phyloP scores from a whole-genome alignment of 2,329 filamentous ascomycete species.

The Trichoderma harzianum region DNA sequence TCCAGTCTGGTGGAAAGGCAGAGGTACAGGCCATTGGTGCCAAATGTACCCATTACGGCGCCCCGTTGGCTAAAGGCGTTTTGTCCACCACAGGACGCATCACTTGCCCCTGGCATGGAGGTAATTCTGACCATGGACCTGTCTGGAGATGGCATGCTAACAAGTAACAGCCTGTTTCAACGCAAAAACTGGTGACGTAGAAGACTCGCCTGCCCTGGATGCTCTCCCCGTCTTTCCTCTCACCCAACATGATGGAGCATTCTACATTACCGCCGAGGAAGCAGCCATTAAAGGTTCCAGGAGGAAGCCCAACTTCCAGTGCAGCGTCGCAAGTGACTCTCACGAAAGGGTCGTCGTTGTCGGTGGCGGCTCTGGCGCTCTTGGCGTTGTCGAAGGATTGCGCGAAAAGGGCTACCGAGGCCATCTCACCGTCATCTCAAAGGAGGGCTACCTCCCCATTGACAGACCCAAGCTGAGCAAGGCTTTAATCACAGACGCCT shows the following conservation, averaged over 20 bases:
- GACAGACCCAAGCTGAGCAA: constrained; percentile 96
- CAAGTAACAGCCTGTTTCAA: constrained; percentile 77
- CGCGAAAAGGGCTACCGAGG: constrained; percentile 78
- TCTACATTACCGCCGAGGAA: constrained; percentile 82
- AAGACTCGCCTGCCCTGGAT: constrained; percentile 89
- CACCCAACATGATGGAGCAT: constrained; percentile 72
- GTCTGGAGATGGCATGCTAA: background rate
- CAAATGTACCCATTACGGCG: constrained; percentile 90
- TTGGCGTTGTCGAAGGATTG: constrained; percentile 79
- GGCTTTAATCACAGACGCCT: constrained; percentile 75
- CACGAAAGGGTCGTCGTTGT: constrained; percentile 76
- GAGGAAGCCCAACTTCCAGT: constrained; percentile 70
- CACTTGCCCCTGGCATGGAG: constrained; percentile 96
- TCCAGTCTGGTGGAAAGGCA: background rate
- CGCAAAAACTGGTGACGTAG: constrained; percentile 82
- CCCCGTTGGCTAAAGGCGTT: constrained; percentile 82
- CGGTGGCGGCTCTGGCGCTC: constrained; percentile 79
- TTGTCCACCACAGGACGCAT: constrained; percentile 77
- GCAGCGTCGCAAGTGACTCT: constrained; percentile 48
- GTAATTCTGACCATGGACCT: constrained; percentile 44
- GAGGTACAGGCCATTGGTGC: constrained; percentile 61
- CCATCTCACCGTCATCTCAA: constrained; percentile 75
- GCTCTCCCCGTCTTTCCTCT: constrained; percentile 78
- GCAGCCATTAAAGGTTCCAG: constrained; percentile 72
- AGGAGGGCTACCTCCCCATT: constrained; percentile 81